Percentiles rank a stretch among this genome's conserved stretches.
Evolutionary conservation across 192 early-diverging fungal genomes (phyloP).

Genomic region (Coemansia sp.): DNA sequence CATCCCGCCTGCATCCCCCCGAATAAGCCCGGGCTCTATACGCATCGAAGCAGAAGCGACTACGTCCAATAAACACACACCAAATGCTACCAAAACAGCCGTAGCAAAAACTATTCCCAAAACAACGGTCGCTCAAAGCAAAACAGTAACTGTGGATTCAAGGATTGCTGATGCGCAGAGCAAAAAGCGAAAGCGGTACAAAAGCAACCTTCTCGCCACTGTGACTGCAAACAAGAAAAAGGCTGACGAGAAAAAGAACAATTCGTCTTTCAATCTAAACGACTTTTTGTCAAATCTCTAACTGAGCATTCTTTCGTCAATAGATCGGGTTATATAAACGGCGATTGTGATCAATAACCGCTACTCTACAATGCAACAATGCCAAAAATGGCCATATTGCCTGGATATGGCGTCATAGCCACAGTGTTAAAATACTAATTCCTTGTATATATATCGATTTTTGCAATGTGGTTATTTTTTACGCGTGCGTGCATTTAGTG

Average conservation of each 20-base stretch:
- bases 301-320: not conserved
- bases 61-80: not conserved
- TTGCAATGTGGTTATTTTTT: no score
- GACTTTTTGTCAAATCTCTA: slow-evolving; percentile 41
- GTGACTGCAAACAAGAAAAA: slow-evolving; percentile 51
- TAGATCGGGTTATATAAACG: not conserved
- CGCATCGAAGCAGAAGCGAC: not conserved
- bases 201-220: slow-evolving; percentile 43
- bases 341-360: not conserved
- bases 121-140: not conserved
- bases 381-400: not conserved
- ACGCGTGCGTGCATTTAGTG: no score
- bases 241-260: slow-evolving; percentile 24
- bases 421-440: no score
- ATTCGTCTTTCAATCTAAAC: slow-evolving; percentile 23
- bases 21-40: not conserved
- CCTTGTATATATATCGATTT: no score
- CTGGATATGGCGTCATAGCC: no score
- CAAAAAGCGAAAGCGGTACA: slow-evolving; percentile 48
- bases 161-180: slow-evolving; percentile 3
- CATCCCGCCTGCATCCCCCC: not conserved
- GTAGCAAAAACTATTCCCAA: not conserved
- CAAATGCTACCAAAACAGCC: not conserved
- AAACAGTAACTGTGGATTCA: not conserved
- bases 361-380: not conserved